A percentile compares a stretch with the other conserved stretches of the same genome.
Evolutionary conservation across 176 grass and related monocot genomes (phyloP).

Genomic region (Alloteropsis semialata): DNA sequence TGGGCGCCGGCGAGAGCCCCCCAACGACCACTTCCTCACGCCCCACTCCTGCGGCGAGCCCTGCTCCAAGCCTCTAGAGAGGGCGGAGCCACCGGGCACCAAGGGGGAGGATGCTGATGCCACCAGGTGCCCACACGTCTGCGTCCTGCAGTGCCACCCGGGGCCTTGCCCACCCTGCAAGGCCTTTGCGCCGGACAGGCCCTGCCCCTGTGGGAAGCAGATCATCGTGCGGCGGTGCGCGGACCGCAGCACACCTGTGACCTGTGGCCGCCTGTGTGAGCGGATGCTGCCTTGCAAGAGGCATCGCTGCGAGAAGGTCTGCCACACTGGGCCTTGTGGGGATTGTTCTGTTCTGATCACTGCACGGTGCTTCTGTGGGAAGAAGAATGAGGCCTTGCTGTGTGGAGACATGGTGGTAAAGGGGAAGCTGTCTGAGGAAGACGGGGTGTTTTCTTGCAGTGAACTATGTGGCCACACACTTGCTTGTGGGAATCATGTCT

Average conservation of each 20-base stretch:
- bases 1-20: conserved; percentile 48
- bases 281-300: conserved; percentile 55
- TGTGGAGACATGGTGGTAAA: conserved; percentile 76
- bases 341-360: conserved; percentile 53
- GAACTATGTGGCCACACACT: conserved; percentile 45
- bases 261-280: conserved; percentile 66
- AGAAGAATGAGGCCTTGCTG: conserved; percentile 62
- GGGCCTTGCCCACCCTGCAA: conserved; percentile 97
- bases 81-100: background rate
- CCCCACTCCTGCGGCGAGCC: conserved; percentile 93
- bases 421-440: conserved; percentile 43
- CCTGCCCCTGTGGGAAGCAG: conserved; percentile 80
- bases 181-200: conserved; percentile 63
- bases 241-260: conserved; percentile 57
- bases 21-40: conserved; percentile 78
- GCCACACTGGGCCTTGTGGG: conserved; percentile 71
- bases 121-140: conserved; percentile 69
- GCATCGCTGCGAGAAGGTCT: conserved; percentile 69
- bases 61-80: conserved; percentile 67
- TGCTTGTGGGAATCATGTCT: conserved; percentile 69
- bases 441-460: conserved; percentile 73
- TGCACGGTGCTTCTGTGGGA: conserved; percentile 69
- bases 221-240: conserved; percentile 65
- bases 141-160: conserved; percentile 90
- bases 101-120: conserved; percentile 23